Evolutionary conservation across 495 filamentous ascomycete species (phyloP).

Genomic region (Annulohypoxylon nitens): DNA sequence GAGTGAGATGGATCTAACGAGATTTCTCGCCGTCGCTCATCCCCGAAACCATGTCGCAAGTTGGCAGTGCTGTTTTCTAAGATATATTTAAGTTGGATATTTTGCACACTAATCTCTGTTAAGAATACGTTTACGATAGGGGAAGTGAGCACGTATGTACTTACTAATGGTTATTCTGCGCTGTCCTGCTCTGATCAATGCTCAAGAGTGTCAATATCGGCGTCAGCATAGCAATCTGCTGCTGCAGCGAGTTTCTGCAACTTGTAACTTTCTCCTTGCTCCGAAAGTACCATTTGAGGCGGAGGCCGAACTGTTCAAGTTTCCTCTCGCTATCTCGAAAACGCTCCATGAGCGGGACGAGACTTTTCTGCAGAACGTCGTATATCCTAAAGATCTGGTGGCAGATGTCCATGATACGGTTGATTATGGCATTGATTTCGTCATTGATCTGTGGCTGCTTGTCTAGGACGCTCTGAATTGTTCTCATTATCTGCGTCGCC

Average conservation of each 20-base stretch:
- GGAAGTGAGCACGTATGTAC: no score
- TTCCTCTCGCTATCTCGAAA: slow-evolving; percentile 13
- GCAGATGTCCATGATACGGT: not conserved
- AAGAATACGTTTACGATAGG: no score
- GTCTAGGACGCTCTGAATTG: slow-evolving; percentile 2
- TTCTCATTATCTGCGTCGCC: not conserved
- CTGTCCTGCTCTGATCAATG: not conserved
- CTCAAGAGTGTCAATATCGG: not conserved
- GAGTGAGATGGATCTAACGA: not conserved
- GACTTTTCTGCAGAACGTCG: not conserved
- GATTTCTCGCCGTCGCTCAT: not conserved
- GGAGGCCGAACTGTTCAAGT: not conserved
- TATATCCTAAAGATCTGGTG: not conserved
- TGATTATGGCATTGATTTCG: not conserved
- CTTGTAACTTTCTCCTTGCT: slow-evolving; percentile 4
- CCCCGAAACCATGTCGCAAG: not conserved
- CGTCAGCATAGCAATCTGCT: not conserved
- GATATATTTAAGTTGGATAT: not conserved
- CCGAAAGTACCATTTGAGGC: slow-evolving; percentile 6
- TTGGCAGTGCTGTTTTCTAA: not conserved
- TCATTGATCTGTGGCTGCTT: not conserved
- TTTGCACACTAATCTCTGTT: no score
- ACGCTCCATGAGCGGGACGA: slow-evolving; percentile 2
- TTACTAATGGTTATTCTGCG: slow-evolving; percentile 2
- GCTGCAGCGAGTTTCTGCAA: not conserved